A percentile compares a stretch with the other conserved stretches of the same genome.
These are phyloP conservation scores for Aspergillus fumigatiaffinis DNA, from an alignment of 2,329 filamentous ascomycete species.

Conservation along the genomic window DNA sequence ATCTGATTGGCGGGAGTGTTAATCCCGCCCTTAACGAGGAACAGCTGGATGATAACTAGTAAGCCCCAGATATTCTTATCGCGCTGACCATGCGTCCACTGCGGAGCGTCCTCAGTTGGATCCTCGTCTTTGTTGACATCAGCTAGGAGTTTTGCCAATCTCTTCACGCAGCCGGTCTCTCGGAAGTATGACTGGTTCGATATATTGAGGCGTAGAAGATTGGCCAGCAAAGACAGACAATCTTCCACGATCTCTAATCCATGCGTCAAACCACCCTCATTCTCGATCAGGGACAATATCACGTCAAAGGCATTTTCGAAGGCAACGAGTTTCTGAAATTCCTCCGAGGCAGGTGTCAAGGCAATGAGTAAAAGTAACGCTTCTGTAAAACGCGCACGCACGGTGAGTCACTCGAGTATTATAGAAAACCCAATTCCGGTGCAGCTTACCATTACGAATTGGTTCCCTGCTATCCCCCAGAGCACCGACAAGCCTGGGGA, in stretches of 20 bases:
- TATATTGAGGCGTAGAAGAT: conserved; percentile 78
- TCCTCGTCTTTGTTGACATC: conserved; percentile 54
- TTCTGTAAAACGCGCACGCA: conserved; percentile 46
- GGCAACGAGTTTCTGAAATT: conserved; percentile 91
- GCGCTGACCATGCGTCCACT: conserved; percentile 71
- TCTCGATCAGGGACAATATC: conserved; percentile 74
- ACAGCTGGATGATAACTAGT: conserved; percentile 79
- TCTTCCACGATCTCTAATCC: conserved; percentile 89
- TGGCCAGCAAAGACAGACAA: conserved; percentile 84
- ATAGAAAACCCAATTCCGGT: background rate
- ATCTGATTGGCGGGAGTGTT: conserved; percentile 80
- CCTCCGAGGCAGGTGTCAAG: conserved; percentile 77
- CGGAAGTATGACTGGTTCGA: conserved; percentile 94
- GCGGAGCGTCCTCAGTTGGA: conserved; percentile 58
- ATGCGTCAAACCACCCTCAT: conserved; percentile 75
- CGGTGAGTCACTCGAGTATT: conserved; percentile 7
- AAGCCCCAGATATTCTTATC: conserved; percentile 92
- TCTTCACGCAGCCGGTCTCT: conserved; percentile 77
- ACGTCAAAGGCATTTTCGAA: conserved; percentile 93
- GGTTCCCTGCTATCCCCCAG: conserved; percentile 84
- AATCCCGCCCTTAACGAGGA: conserved; percentile 74
- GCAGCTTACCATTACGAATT: conserved; percentile 64
- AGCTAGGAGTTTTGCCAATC: conserved; percentile 66
- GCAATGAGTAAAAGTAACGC: conserved; percentile 82
- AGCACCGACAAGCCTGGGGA: conserved; percentile 76